phyloP scores from a whole-genome alignment of 805 yeast genomes.

The Cyberlindnera xishuangbannaensis region DNA sequence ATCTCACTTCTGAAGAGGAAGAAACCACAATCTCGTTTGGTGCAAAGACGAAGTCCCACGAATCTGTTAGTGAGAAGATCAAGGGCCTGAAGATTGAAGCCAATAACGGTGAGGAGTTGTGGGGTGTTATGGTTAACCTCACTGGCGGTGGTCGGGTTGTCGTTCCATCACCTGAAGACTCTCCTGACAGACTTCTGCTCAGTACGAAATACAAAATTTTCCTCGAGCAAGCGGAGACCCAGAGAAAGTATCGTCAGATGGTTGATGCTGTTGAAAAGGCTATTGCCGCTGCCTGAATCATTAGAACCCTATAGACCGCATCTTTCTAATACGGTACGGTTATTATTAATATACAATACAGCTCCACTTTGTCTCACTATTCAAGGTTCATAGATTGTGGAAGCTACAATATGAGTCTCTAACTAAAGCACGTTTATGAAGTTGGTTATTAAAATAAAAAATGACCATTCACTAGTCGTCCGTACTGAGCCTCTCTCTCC shows the following conservation, averaged over 20 bases:
- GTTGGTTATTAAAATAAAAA: no score
- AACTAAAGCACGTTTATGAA: no score
- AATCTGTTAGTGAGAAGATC: constrained; percentile 43
- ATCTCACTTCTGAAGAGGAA: constrained; percentile 35
- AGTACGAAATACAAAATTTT: constrained; percentile 78
- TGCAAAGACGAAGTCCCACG: constrained; percentile 46
- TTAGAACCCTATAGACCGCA: background rate
- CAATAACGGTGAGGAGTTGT: constrained; percentile 52
- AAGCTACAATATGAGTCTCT: no score
- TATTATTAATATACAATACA: no score
- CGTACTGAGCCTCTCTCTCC: no score
- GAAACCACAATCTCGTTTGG: constrained; percentile 55
- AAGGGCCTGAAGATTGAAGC: constrained; percentile 23
- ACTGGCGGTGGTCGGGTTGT: constrained; percentile 82
- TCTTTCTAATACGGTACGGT: no score
- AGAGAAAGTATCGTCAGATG: constrained; percentile 65
- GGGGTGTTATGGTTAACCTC: constrained; percentile 82
- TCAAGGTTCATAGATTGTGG: no score
- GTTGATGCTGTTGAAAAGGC: constrained; percentile 45
- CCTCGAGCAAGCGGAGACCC: constrained; percentile 81
- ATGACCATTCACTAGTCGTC: no score
- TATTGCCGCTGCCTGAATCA: constrained; percentile 1
- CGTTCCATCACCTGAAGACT: constrained; percentile 50
- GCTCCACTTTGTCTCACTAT: no score
- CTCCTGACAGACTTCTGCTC: constrained; percentile 66